A percentile compares a stretch with the other conserved stretches of the same genome.
These are phyloP conservation scores for Endogone sp. DNA, from an alignment of 192 early-diverging fungal species.

Conservation along the genomic window DNA sequence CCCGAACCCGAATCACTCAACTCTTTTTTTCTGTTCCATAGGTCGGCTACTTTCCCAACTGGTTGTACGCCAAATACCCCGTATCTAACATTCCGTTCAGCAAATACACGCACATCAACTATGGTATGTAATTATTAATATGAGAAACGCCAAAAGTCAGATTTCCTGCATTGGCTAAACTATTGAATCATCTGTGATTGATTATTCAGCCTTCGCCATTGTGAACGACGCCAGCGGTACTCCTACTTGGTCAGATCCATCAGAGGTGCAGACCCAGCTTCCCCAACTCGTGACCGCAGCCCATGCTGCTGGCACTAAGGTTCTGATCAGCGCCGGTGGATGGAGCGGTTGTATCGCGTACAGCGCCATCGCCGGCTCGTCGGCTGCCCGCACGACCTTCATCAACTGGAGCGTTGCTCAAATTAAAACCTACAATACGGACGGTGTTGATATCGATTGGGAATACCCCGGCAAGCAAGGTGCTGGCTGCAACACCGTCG, in stretches of 20 bases:
- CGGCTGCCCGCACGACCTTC: slow-evolving; percentile 46
- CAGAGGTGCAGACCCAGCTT: slow-evolving; percentile 15
- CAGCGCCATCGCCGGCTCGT: slow-evolving; percentile 47
- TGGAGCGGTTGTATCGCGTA: slow-evolving; percentile 73
- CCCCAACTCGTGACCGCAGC: slow-evolving; percentile 42
- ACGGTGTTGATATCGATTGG: slow-evolving; percentile 66
- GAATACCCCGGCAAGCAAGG: slow-evolving; percentile 58
- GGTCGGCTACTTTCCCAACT: slow-evolving; percentile 32
- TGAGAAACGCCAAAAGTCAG: background rate
- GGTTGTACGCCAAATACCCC: slow-evolving; percentile 34
- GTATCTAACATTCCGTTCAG: slow-evolving; percentile 15
- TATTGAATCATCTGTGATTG: background rate
- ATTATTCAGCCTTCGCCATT: slow-evolving; percentile 40
- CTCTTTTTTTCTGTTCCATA: background rate
- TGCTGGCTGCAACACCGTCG: slow-evolving; percentile 51
- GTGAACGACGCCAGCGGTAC: slow-evolving; percentile 38
- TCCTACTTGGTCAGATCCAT: slow-evolving; percentile 27
- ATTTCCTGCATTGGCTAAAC: too few relatives aligned
- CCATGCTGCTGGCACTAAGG: slow-evolving; percentile 40
- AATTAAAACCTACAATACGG: slow-evolving; percentile 49
- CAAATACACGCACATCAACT: slow-evolving; percentile 37
- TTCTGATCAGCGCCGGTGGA: slow-evolving; percentile 64
- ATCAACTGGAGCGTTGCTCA: slow-evolving; percentile 54
- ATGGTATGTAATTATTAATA: slow-evolving; percentile 24
- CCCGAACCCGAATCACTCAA: too few relatives aligned